Conservation (phyloP, 768 basidiomycete genomes). For the Tulasnella sp. region DNA sequence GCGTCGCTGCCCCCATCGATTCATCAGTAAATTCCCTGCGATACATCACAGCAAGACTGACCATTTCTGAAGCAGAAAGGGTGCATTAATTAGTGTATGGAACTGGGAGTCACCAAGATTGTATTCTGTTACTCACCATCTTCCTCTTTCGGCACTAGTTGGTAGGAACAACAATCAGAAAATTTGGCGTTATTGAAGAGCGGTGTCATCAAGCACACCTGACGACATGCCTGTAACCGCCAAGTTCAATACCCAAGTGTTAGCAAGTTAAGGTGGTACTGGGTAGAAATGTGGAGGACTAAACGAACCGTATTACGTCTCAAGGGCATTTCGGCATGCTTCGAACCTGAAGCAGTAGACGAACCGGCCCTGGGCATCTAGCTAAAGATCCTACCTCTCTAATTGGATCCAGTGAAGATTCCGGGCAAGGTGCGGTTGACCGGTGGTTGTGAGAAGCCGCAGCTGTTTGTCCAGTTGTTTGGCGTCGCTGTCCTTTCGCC, state of each 20-base stretch:
- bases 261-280: neutral
- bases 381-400: too few relatives aligned
- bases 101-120: too few relatives aligned
- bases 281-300: neutral
- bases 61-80: constrained; percentile 11
- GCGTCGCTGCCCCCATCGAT: constrained; percentile 70
- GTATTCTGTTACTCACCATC: neutral
- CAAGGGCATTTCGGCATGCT: constrained; percentile 1
- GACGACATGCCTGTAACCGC: constrained; percentile 11
- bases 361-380: constrained; percentile 3
- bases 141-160: neutral
- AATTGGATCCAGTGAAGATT: too few relatives aligned
- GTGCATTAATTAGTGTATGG: too few relatives aligned
- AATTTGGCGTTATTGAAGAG: neutral
- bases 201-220: neutral
- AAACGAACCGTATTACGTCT: constrained; percentile 9
- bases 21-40: neutral
- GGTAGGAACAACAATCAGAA: neutral
- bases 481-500: too few relatives aligned
- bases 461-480: neutral
- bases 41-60: neutral
- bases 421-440: neutral
- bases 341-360: neutral
- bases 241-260: neutral
- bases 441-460: constrained; percentile 7